phyloP scores from a whole-genome alignment of 768 basidiomycete species.

The Leucosporidium creatinivorum region DNA sequence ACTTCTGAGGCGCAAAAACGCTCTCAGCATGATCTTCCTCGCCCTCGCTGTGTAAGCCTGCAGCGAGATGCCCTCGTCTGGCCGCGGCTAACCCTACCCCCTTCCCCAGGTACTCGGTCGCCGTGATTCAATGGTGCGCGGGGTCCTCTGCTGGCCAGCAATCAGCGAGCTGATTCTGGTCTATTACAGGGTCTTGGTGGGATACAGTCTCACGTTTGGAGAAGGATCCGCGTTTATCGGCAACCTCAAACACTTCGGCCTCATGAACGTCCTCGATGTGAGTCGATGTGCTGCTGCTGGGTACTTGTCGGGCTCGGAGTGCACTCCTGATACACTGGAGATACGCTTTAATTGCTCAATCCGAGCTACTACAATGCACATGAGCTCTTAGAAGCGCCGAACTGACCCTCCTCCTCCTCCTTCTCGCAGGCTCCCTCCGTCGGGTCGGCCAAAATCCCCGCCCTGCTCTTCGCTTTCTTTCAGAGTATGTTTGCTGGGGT shows the following conservation, averaged over 20 bases:
- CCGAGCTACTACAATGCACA: too few species aligned
- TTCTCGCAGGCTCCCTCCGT: too few species aligned
- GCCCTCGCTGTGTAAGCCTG: conserved; percentile 37
- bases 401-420: too few species aligned
- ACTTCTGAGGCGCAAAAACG: conserved; percentile 44
- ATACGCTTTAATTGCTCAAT: too few species aligned
- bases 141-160: background rate
- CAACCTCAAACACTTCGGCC: conserved; percentile 69
- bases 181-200: conserved; percentile 43
- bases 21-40: conserved; percentile 42
- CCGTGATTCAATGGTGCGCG: conserved; percentile 20
- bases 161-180: too few species aligned
- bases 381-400: too few species aligned
- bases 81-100: background rate
- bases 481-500: conserved; percentile 47
- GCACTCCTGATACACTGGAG: too few species aligned
- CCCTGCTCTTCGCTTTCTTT: background rate
- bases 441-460: too few species aligned
- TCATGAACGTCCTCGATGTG: conserved; percentile 60
- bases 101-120: conserved; percentile 38
- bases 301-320: too few species aligned
- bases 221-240: conserved; percentile 62
- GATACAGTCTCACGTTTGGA: conserved; percentile 49
- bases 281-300: background rate
- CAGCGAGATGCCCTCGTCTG: too few species aligned